Conservation (phyloP, 169 alveolate genomes). For the Neospora caninum region DNA sequence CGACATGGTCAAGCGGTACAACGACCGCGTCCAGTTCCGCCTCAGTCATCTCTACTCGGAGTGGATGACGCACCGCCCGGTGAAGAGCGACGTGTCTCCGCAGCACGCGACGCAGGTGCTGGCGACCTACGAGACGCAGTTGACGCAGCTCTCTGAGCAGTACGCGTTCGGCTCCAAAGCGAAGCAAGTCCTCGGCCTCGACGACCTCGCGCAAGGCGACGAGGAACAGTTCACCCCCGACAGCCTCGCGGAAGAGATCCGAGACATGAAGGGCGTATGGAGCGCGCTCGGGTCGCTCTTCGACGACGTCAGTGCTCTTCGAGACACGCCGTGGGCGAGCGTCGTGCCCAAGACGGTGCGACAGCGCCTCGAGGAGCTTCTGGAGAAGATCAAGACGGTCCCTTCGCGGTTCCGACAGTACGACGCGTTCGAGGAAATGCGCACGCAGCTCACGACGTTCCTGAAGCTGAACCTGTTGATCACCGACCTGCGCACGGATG, state of each 20-base stretch:
- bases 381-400: slow-evolving; percentile 83
- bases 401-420: slow-evolving; percentile 87
- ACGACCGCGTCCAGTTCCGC: slow-evolving; percentile 46
- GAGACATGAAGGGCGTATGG: slow-evolving; percentile 92
- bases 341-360: slow-evolving; percentile 85
- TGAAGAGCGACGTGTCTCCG: slow-evolving; percentile 57
- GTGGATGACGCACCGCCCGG: slow-evolving; percentile 70
- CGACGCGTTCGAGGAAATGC: slow-evolving; percentile 93
- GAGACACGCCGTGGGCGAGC: slow-evolving; percentile 89
- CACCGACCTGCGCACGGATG: slow-evolving; percentile 93
- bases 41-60: slow-evolving; percentile 65
- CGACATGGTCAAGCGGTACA: slow-evolving; percentile 49
- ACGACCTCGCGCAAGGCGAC: slow-evolving; percentile 31
- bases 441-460: slow-evolving; percentile 58
- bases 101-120: slow-evolving; percentile 60
- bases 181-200: slow-evolving; percentile 53
- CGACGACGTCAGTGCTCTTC: slow-evolving; percentile 75
- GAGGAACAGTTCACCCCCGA: slow-evolving; percentile 71
- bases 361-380: slow-evolving; percentile 86
- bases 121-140: slow-evolving; percentile 44
- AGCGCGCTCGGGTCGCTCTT: slow-evolving; percentile 81
- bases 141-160: slow-evolving; percentile 41
- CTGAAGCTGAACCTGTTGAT: slow-evolving; percentile 65
- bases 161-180: slow-evolving; percentile 53
- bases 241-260: slow-evolving; percentile 84